A percentile compares a stretch with the other conserved stretches of the same genome.
Evolutionary conservation across 306 rosid species (phyloP).

Genomic region (Cicer judaicum): DNA sequence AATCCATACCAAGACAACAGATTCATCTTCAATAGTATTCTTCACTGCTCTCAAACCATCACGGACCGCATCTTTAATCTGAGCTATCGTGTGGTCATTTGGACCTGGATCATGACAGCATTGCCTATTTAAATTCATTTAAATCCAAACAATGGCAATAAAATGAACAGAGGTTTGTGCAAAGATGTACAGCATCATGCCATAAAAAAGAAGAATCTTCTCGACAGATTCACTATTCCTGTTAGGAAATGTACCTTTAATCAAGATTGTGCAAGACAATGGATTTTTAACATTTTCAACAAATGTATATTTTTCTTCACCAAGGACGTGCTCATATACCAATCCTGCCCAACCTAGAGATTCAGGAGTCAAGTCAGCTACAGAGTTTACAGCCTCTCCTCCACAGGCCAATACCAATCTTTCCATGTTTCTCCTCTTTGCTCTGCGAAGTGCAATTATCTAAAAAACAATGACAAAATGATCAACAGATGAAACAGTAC

Average conservation of each 20-base stretch:
- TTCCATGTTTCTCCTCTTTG: slow-evolving; percentile 99
- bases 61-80: slow-evolving; percentile 97
- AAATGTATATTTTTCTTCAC: slow-evolving; percentile 96
- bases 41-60: slow-evolving; percentile 97
- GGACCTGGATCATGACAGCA: slow-evolving; percentile 71
- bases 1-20: slow-evolving; percentile 74
- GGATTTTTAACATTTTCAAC: slow-evolving; percentile 95
- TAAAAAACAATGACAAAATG: slow-evolving; percentile 36
- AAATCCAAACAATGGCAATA: slow-evolving; percentile 31
- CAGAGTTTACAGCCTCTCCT: slow-evolving; percentile 94
- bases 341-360: slow-evolving; percentile 99
- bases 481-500: slow-evolving; percentile 25
- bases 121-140: slow-evolving; percentile 34
- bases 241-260: slow-evolving; percentile 68
- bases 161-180: slow-evolving; percentile 1
- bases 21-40: slow-evolving; percentile 94
- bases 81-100: slow-evolving; percentile 96
- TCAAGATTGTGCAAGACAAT: slow-evolving; percentile 91
- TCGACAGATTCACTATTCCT: slow-evolving; percentile 1
- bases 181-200: not conserved
- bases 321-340: slow-evolving; percentile 95
- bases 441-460: slow-evolving; percentile 96
- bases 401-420: slow-evolving; percentile 97
- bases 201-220: slow-evolving; percentile 11
- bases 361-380: slow-evolving; percentile 86